Evolutionary conservation across 176 grass and related monocot species (phyloP).

Genomic region (Eleusine coracana): DNA sequence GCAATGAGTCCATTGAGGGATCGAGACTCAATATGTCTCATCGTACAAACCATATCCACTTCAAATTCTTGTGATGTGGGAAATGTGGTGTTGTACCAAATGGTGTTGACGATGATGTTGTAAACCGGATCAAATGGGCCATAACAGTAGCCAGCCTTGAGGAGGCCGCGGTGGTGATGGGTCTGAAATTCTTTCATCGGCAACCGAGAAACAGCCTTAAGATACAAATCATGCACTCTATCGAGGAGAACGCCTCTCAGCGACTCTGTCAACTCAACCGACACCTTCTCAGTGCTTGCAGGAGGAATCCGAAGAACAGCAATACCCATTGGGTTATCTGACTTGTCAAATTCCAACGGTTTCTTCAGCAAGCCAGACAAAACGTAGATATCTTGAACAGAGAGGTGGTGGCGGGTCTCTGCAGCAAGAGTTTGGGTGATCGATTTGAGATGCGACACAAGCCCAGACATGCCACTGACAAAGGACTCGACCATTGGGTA

Average conservation of each 20-base stretch:
- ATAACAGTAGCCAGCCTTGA: background rate
- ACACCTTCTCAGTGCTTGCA: background rate
- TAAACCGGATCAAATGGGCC: background rate
- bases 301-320: background rate
- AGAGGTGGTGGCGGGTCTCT: background rate
- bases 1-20: background rate
- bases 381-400: background rate
- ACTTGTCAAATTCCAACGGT: background rate
- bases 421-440: background rate
- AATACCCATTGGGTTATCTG: background rate
- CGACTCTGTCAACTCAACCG: background rate
- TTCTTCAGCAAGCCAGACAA: background rate
- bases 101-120: slow-evolving; percentile 10
- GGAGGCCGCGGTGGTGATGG: background rate
- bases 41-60: background rate
- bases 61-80: background rate
- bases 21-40: background rate
- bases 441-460: background rate
- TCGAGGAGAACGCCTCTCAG: background rate
- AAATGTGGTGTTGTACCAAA: background rate
- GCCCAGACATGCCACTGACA: background rate
- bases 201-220: background rate
- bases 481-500: background rate
- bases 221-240: background rate
- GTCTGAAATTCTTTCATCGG: background rate